Evolutionary conservation across 345 rosid genomes (phyloP), one percentile per base, ranked within the genome.

Genomic region (Arabis alpina): DNA sequence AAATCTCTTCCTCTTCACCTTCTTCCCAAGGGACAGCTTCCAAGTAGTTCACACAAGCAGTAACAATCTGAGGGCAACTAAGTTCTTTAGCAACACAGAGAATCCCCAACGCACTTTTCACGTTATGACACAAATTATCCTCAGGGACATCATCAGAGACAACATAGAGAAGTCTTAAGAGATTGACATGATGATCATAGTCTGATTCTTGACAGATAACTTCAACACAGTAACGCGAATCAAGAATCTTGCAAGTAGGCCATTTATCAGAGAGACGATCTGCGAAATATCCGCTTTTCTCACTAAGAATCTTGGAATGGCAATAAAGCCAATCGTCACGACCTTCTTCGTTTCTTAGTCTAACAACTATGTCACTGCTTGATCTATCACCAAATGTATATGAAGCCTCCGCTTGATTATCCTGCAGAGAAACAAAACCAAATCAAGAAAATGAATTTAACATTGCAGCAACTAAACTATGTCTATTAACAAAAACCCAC

Each of bases 21-120:
- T 91, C 96, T 78, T 91, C 96, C 98, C 98, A 93, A 6, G 97
- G 95, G 62, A 93, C 90, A 58, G 98, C 96, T 85, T 91, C 97
- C 84, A 93, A 73, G 81, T 91, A 93, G 64, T 79, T 83, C 24
- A 82, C 90, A 75, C 96, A 91, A 74, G 87, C 88, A 64, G 83
- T 39, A 54, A 89, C 64, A 47, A 89, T 79, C 39, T 81, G 74
- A 9, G 85, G 87, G 64, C 95, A 87, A 23, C 72, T 85, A 27
- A 91, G 91, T 74, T 83, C 78, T 66, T 82, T 81, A 48, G 97
- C 90, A 6, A 88, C 96, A 54, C 42, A 84, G 64, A 93, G 88
- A 71, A 91, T 83, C 57, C 95, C 96, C 47, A 87, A 80, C n/a
- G 91, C 88, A 78, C 84, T 91, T 77, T 81, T 87, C 66, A 91